These are phyloP conservation scores for Debaryomyces castellii DNA, from an alignment of 805 yeast species.

Conservation along the genomic window DNA sequence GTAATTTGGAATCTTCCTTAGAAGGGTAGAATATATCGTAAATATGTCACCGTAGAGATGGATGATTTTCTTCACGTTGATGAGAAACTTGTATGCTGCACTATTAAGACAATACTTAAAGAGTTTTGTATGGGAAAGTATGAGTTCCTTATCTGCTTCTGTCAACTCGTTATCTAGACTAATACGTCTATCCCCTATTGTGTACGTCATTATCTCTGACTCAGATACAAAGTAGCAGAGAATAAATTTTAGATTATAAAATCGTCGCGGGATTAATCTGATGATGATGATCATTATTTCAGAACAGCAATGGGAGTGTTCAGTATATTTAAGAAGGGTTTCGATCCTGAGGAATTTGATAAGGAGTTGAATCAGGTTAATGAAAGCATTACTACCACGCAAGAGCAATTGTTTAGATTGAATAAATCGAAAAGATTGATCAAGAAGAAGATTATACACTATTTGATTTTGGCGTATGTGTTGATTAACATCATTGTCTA, in stretches of 20 bases:
- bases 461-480: slow-evolving; percentile 21
- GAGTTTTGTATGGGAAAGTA: slow-evolving; percentile 26
- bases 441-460: slow-evolving; percentile 14
- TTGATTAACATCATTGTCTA: slow-evolving; percentile 21
- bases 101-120: slow-evolving; percentile 35
- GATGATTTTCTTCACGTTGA: slow-evolving; percentile 29
- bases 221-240: neutral
- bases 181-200: slow-evolving; percentile 35
- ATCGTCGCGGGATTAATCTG: neutral
- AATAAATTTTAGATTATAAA: neutral
- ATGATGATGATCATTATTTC: neutral
- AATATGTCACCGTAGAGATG: slow-evolving; percentile 38
- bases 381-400: slow-evolving; percentile 24
- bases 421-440: slow-evolving; percentile 12
- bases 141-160: slow-evolving; percentile 23
- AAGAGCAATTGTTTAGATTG: slow-evolving; percentile 24
- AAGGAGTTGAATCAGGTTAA: slow-evolving; percentile 31
- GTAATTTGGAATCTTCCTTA: slow-evolving; percentile 38
- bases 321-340: slow-evolving; percentile 23
- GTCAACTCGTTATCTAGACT: slow-evolving; percentile 19
- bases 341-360: slow-evolving; percentile 33
- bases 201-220: slow-evolving; percentile 29
- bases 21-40: slow-evolving; percentile 38
- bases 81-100: slow-evolving; percentile 23
- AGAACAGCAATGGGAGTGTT: slow-evolving; percentile 25